Evolutionary conservation across 768 basidiomycete genomes (phyloP), one percentile per base, ranked within the genome.

Genomic region (Exsudoporus frostii): DNA sequence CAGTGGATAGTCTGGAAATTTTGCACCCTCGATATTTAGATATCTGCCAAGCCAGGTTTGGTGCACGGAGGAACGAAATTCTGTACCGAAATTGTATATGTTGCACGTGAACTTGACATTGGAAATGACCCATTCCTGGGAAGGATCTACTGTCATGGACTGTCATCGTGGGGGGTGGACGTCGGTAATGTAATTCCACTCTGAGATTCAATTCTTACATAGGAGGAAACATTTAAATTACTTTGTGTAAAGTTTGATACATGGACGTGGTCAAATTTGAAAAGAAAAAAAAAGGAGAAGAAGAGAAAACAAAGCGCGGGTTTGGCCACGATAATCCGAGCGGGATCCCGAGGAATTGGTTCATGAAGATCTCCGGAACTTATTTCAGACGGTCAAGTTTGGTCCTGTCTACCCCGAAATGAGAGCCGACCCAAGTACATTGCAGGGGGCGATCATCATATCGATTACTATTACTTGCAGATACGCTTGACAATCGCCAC

Each of bases 121-220:
- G 61, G 53, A 55, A 60, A 57, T 66, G 25, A 4, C 19, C 54
- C 53, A 55, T 50, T 65, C 53, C 51, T 48, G 53, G 58, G 43
- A 37, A 22, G 38, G 50, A 61, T 62, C 59, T 60, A 39, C 49
- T 61, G 49, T 29, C 55, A 52, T 61, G 48, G 45, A 17, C 32
- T 62, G 48, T 53, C 55, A n/a, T n/a, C n/a, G n/a, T n/a, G n/a
- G n/a, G n/a, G n/a, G n/a, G n/a, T n/a, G n/a, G n/a, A n/a, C n/a
- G n/a, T 25, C 25, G 10, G 29, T 27, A 7, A 7, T 27, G 27
- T 30, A 30, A 59, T 22, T 30, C 42, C 45, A 34, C 22, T 49
- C 32, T 32, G 44, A 44, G 36, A 33, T 30, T 2, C 2, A 24
- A 39, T 41, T 22, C 19, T 15, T 34, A 34, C 45, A 11, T 36